Percentiles rank a stretch among this genome's conserved stretches.
These are phyloP conservation scores for Nemania serpens DNA, from an alignment of 2,329 filamentous ascomycete species.

Conservation along the genomic window DNA sequence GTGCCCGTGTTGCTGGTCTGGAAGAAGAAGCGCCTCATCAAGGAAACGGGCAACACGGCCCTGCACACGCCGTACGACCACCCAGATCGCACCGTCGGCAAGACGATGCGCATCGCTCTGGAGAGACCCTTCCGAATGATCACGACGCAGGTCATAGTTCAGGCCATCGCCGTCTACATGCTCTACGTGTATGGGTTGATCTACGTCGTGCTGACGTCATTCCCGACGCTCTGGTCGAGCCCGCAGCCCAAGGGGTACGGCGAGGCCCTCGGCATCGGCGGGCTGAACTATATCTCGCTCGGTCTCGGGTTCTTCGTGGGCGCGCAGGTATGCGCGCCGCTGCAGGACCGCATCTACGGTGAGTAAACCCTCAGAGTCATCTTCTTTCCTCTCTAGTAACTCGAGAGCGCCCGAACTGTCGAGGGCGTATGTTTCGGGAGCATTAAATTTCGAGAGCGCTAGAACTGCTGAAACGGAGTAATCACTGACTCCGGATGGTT, in stretches of 20 bases:
- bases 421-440: too few species aligned
- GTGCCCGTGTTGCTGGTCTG: constrained; percentile 63
- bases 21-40: constrained; percentile 61
- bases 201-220: constrained; percentile 55
- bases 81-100: constrained; percentile 39
- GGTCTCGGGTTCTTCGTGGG: constrained; percentile 45
- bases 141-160: constrained; percentile 56
- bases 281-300: constrained; percentile 46
- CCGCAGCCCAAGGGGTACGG: constrained; percentile 40
- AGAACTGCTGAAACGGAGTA: too few species aligned
- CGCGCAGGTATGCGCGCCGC: constrained; percentile 47
- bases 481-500: too few species aligned
- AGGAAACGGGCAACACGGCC: constrained; percentile 58
- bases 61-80: constrained; percentile 59
- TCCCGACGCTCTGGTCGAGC: constrained; percentile 49
- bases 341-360: constrained; percentile 54
- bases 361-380: too few species aligned
- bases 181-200: constrained; percentile 60
- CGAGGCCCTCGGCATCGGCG: constrained; percentile 40
- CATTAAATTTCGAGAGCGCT: too few species aligned
- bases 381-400: too few species aligned
- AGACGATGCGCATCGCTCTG: constrained; percentile 47
- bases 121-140: constrained; percentile 57
- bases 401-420: too few species aligned
- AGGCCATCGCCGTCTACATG: constrained; percentile 55